A percentile compares a stretch with the other conserved stretches of the same genome.
Conservation (phyloP, 352 stramenopile genomes). For the Phytopythium boreale region DNA sequence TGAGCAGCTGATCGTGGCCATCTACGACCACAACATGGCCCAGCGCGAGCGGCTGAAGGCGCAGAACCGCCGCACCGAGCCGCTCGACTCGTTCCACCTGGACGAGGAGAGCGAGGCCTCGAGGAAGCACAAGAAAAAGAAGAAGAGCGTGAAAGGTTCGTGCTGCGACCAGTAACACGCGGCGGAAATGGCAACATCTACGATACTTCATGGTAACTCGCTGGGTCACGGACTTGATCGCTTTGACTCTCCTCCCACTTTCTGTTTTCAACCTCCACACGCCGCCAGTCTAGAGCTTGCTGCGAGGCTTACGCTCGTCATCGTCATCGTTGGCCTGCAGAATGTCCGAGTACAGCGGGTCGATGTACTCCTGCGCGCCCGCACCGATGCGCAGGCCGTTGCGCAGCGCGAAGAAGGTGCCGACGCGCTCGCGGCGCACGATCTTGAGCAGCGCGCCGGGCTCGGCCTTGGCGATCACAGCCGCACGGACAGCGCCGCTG, state of each 20-base stretch:
- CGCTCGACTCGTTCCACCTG: slow-evolving; percentile 33
- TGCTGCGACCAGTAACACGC: slow-evolving; percentile 4
- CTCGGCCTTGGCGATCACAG: slow-evolving; percentile 66
- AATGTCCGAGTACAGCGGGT: slow-evolving; percentile 71
- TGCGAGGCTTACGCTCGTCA: slow-evolving; percentile 19
- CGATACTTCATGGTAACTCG: neutral
- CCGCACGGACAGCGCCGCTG: slow-evolving; percentile 51
- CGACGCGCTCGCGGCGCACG: slow-evolving; percentile 61
- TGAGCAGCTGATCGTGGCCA: slow-evolving; percentile 65
- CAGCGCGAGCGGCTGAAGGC: slow-evolving; percentile 27
- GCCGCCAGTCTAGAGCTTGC: slow-evolving; percentile 38
- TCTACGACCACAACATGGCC: slow-evolving; percentile 62
- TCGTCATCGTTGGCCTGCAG: slow-evolving; percentile 10
- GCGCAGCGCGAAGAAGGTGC: slow-evolving; percentile 58
- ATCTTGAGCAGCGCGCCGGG: slow-evolving; percentile 58
- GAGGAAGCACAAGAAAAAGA: neutral
- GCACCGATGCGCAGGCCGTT: slow-evolving; percentile 43
- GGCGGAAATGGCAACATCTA: neutral
- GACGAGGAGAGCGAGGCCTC: slow-evolving; percentile 22
- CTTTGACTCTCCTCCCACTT: neutral
- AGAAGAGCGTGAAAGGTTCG: neutral
- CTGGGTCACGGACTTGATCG: neutral
- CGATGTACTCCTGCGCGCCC: slow-evolving; percentile 45
- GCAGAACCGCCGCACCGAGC: slow-evolving; percentile 15
- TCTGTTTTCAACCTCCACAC: no score